phyloP scores from a whole-genome alignment of 192 early-diverging fungal species.

The Rhizophlyctis rosea region DNA sequence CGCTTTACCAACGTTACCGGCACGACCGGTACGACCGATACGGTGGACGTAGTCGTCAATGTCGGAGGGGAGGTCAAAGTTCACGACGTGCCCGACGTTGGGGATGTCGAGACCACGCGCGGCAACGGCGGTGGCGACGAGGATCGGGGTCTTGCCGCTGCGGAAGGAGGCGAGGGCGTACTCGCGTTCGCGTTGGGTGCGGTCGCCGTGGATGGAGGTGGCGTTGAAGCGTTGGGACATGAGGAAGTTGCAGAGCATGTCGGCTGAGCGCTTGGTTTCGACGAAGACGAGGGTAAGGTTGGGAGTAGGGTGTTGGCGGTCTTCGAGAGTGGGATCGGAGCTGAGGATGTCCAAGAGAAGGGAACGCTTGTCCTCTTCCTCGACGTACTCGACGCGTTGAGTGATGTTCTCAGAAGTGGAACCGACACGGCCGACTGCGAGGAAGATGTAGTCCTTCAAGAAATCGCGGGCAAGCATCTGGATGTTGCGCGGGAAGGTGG shows the following conservation, averaged over 20 bases:
- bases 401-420: slow-evolving; percentile 95
- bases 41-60: slow-evolving; percentile 97
- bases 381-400: slow-evolving; percentile 88
- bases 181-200: slow-evolving; percentile 93
- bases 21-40: slow-evolving; percentile 95
- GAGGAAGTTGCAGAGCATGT: slow-evolving; percentile 82
- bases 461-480: slow-evolving; percentile 91
- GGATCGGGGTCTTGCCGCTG: slow-evolving; percentile 65
- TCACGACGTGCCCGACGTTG: slow-evolving; percentile 83
- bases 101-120: slow-evolving; percentile 93
- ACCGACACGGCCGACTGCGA: slow-evolving; percentile 88
- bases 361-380: slow-evolving; percentile 90
- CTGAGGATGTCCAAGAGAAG: slow-evolving; percentile 78
- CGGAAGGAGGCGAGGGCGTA: slow-evolving; percentile 85
- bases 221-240: slow-evolving; percentile 76
- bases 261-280: slow-evolving; percentile 93
- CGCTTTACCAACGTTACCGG: slow-evolving; percentile 87
- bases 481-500: slow-evolving; percentile 94
- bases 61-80: slow-evolving; percentile 76
- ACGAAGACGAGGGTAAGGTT: slow-evolving; percentile 92
- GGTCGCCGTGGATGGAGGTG: slow-evolving; percentile 95
- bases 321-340: slow-evolving; percentile 35
- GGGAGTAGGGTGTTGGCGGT: slow-evolving; percentile 28
- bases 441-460: slow-evolving; percentile 72
- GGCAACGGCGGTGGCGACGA: slow-evolving; percentile 97